Base-by-base conservation (phyloP, 2,329 filamentous ascomycete species). In the Daldinia sp. region DNA sequence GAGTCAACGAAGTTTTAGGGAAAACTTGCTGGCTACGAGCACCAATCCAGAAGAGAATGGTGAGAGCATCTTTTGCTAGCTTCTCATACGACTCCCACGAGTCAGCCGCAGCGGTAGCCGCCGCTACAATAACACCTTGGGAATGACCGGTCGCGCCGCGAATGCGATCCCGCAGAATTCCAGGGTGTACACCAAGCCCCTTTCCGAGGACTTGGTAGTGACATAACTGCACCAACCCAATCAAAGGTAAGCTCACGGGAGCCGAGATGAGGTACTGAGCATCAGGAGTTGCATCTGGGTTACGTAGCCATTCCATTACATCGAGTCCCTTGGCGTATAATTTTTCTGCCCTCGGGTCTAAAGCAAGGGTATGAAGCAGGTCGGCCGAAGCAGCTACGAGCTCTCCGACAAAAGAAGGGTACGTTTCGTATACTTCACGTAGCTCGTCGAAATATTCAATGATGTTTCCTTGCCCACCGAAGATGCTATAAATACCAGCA, bases 381-480 rank as follows among this genome's bases (percentile, higher is more conserved):
- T 97, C 92, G 13, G 96, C 94, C 6, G 94, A 91, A 26, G 90
- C 88, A 30, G 87, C 87, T 77, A 99, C 88, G 72, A 98, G 89
- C 72, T 97, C 93, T 74, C 93, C 92, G 4, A 98, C 89, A 74
- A 99, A 97, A 30, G 92, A 92, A 12, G 93, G 91, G 82, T 99
- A 99, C 67, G 94, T 97, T 75, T 86, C 90, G 84, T 95, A 95
- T 65, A 98, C 88, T 80, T 97, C 92, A 63, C 96, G 90, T 70
- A 99, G 88, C 84, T 99, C 96, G 74, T 99, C 95, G 77, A 99
- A 99, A 83, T 99, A 99, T 83, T 99, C 97, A 82, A 99, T 95
- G 72, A 99, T 98, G 81, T 99, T 99, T 75, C 96, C 96, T 81
- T 99, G 96, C 6, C 96, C 96, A 67, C 96, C 96, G 74, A 98